Evolutionary conservation across 2,329 filamentous ascomycete species (phyloP), one percentile per base, ranked within the genome.

Genomic region (Ascosphaera apis): DNA sequence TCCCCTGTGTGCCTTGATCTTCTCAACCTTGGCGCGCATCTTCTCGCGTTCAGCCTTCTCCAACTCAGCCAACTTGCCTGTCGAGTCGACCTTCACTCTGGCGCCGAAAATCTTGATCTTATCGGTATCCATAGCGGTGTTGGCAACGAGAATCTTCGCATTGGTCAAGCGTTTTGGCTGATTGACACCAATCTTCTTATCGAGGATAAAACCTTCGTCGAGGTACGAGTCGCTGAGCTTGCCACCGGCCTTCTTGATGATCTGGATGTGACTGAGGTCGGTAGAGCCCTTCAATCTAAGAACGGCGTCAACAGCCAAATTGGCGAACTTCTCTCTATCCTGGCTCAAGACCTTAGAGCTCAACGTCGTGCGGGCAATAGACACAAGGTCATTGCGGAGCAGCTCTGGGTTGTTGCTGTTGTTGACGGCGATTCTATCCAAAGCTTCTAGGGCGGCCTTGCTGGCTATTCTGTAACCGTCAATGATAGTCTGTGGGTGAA

Each of bases 61-160:
- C 37, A 98, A 66, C 50, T 98, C 88, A n/a, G 88, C 88, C 35
- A 98, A 69, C 66, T 95, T 93, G 55, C 82, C 82, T 2, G 88
- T 98, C 21, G 82, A 86, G 46, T 81, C 79, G 41, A 98, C 88
- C 69, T 95, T 95, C 50, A 98, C 82, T 40, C 86, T 73, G 12
- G 88, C 88, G 43, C 88, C 88, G 49, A 98, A 98, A 50, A 98
- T 95, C 69, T 98, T 98, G 63, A 98, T 81, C 67, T 98, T 98
- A 62, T 98, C 88, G 25, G 88, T 98, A 59, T 98, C 88, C 88
- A 98, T 98, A 9, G 84, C 79, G 7, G 88, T 98, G 62, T 98
- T 98, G 43, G 88, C 88, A 15, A 98, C 80, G 38, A 98, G 61
- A 45, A 98, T 98, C 65, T 95, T 98, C 45, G 86, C 88, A 56